A percentile compares a stretch with the other conserved stretches of the same genome.
phyloP scores from a whole-genome alignment of 805 yeast species.

The Ogataea wickerhamii region DNA sequence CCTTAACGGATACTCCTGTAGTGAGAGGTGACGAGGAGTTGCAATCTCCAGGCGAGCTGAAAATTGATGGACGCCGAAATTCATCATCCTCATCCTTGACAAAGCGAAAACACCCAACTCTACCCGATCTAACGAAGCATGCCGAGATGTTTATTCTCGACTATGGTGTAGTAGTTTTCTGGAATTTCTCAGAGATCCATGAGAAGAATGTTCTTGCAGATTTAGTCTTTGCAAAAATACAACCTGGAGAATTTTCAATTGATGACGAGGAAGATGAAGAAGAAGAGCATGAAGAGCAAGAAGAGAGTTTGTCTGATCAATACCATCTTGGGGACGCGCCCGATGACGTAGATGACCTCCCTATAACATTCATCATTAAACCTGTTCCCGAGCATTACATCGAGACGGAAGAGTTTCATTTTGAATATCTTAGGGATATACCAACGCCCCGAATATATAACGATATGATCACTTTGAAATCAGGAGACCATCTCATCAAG shows the following conservation, averaged over 20 bases:
- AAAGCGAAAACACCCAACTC: constrained; percentile 17
- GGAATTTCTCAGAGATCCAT: constrained; percentile 92
- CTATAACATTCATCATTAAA: constrained; percentile 50
- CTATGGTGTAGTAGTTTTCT: constrained; percentile 96
- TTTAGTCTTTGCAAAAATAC: constrained; percentile 60
- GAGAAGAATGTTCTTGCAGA: constrained; percentile 94
- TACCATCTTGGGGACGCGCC: constrained; percentile 1
- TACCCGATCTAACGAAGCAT: constrained; percentile 53
- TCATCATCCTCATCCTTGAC: constrained; percentile 13
- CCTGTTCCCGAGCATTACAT: constrained; percentile 86
- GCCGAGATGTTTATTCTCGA: constrained; percentile 88
- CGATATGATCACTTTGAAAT: constrained; percentile 86
- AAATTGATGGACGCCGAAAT: constrained; percentile 3
- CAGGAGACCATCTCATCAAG: constrained; percentile 90
- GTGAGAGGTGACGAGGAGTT: constrained; percentile 1
- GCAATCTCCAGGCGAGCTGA: constrained; percentile 3
- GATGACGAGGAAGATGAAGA: constrained; percentile 39
- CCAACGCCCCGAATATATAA: constrained; percentile 71
- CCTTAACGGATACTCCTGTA: background rate
- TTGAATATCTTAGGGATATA: constrained; percentile 53
- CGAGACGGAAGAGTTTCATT: constrained; percentile 85
- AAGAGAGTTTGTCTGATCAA: background rate
- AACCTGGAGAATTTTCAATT: constrained; percentile 40
- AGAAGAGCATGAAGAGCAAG: constrained; percentile 21
- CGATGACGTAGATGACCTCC: constrained; percentile 9